Evolutionary conservation across 495 filamentous ascomycete species (phyloP).

Genomic region (Chaetomium cochliodes): DNA sequence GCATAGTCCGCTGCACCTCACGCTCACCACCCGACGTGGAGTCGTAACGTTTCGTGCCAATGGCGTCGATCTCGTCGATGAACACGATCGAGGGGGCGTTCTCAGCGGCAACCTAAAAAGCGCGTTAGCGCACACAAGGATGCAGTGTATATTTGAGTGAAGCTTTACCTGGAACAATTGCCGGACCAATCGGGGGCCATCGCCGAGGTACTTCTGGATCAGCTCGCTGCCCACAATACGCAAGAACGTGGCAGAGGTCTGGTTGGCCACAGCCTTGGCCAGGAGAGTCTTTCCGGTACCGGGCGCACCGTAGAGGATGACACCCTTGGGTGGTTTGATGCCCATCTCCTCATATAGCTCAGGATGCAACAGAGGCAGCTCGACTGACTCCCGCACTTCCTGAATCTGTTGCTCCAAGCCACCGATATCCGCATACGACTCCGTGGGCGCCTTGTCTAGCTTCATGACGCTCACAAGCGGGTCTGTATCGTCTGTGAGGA

Average conservation of each 20-base stretch:
- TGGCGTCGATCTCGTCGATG: constrained; percentile 99
- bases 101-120: constrained; percentile 75
- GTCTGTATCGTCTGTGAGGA: constrained; percentile 94
- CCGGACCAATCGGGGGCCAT: constrained; percentile 89
- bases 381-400: constrained; percentile 95
- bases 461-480: constrained; percentile 99
- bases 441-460: constrained; percentile 96
- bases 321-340: constrained; percentile 99
- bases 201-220: constrained; percentile 98
- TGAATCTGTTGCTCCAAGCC: constrained; percentile 94
- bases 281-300: constrained; percentile 97
- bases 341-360: constrained; percentile 99
- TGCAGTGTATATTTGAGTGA: not conserved
- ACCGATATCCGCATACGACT: constrained; percentile 98
- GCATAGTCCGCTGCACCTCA: constrained; percentile 97
- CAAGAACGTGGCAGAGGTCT: constrained; percentile 96
- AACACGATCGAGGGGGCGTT: constrained; percentile 98
- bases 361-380: constrained; percentile 91
- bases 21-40: constrained; percentile 95
- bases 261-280: constrained; percentile 97
- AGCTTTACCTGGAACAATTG: constrained; percentile 83
- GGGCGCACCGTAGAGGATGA: constrained; percentile 96
- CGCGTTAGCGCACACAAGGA: constrained; percentile 26
- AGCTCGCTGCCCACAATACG: constrained; percentile 97
- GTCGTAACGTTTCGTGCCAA: constrained; percentile 98